Conservation (phyloP, 495 filamentous ascomycete genomes). For the Lichenothelia convexa region DNA sequence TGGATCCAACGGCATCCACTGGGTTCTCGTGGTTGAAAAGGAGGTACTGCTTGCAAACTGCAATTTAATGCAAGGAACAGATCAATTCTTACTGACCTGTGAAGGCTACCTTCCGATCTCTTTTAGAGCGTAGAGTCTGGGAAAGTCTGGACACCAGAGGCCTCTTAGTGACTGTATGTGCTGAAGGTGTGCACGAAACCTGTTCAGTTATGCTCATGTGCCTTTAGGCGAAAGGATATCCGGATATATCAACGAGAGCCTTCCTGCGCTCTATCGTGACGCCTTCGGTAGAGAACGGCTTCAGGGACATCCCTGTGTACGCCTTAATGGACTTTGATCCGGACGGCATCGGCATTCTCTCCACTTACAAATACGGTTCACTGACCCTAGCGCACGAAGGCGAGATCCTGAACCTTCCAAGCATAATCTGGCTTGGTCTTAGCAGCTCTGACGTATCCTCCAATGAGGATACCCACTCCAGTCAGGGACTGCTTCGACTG, state of each 20-base stretch:
- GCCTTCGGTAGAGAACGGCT: slow-evolving; percentile 12
- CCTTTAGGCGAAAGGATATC: slow-evolving; percentile 75
- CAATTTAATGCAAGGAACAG: background rate
- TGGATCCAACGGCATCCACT: slow-evolving; percentile 34
- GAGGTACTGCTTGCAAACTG: slow-evolving; percentile 37
- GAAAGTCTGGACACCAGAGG: slow-evolving; percentile 29
- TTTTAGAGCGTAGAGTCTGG: slow-evolving; percentile 38
- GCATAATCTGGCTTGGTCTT: slow-evolving; percentile 59
- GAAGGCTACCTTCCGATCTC: slow-evolving; percentile 64
- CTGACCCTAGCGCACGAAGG: slow-evolving; percentile 52
- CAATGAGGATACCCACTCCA: slow-evolving; percentile 5
- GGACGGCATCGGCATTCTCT: slow-evolving; percentile 68
- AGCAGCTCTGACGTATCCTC: slow-evolving; percentile 36
- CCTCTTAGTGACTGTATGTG: too few relatives aligned
- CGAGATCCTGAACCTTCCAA: slow-evolving; percentile 33
- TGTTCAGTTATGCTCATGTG: too few relatives aligned
- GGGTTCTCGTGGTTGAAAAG: slow-evolving; percentile 84
- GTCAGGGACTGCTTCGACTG: slow-evolving; percentile 32
- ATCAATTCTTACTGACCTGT: slow-evolving; percentile 8
- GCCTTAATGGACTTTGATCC: slow-evolving; percentile 74
- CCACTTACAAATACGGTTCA: slow-evolving; percentile 78
- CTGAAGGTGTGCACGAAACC: too few relatives aligned
- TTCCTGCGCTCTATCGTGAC: slow-evolving; percentile 36
- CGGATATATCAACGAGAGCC: slow-evolving; percentile 61
- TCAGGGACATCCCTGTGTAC: slow-evolving; percentile 32